phyloP scores from a whole-genome alignment of 2,329 filamentous ascomycete genomes.

The Aspergillus udagawae region DNA sequence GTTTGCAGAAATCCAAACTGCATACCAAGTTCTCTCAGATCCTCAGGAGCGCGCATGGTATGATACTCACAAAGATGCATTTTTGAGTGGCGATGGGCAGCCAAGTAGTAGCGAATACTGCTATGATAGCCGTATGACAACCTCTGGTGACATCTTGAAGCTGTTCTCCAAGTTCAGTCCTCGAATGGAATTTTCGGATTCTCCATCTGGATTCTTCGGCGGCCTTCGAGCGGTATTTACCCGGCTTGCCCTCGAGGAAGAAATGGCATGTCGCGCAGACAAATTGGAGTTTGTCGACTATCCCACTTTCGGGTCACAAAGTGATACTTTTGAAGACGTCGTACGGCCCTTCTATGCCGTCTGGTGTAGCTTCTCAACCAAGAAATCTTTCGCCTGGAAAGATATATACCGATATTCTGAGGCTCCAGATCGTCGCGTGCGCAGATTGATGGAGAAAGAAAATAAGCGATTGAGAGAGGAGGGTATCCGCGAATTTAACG shows the following conservation, averaged over 20 bases:
- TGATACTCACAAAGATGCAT: slow-evolving; percentile 85
- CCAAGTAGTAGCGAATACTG: slow-evolving; percentile 53
- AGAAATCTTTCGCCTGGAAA: slow-evolving; percentile 84
- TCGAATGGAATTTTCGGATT: slow-evolving; percentile 74
- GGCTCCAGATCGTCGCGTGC: slow-evolving; percentile 77
- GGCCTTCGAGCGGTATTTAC: slow-evolving; percentile 73
- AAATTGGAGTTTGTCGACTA: slow-evolving; percentile 61
- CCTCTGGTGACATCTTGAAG: slow-evolving; percentile 70
- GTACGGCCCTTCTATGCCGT: slow-evolving; percentile 75
- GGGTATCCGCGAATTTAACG: slow-evolving; percentile 83
- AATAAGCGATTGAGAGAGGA: slow-evolving; percentile 82
- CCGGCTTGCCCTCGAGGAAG: slow-evolving; percentile 75
- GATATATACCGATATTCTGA: slow-evolving; percentile 80
- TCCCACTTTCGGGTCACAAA: slow-evolving; percentile 75
- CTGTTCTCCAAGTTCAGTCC: slow-evolving; percentile 78
- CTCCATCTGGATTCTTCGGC: slow-evolving; percentile 78
- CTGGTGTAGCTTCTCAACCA: slow-evolving; percentile 80
- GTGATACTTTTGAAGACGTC: slow-evolving; percentile 69
- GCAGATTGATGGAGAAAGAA: slow-evolving; percentile 90
- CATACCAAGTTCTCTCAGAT: slow-evolving; percentile 94
- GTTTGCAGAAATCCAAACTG: slow-evolving; percentile 89
- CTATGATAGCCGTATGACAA: slow-evolving; percentile 70
- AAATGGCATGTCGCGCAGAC: slow-evolving; percentile 67
- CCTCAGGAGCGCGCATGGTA: slow-evolving; percentile 97
- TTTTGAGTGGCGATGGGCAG: slow-evolving; percentile 62